Conservation (phyloP, 2,329 filamentous ascomycete species). For the Aspergillus awamori region DNA sequence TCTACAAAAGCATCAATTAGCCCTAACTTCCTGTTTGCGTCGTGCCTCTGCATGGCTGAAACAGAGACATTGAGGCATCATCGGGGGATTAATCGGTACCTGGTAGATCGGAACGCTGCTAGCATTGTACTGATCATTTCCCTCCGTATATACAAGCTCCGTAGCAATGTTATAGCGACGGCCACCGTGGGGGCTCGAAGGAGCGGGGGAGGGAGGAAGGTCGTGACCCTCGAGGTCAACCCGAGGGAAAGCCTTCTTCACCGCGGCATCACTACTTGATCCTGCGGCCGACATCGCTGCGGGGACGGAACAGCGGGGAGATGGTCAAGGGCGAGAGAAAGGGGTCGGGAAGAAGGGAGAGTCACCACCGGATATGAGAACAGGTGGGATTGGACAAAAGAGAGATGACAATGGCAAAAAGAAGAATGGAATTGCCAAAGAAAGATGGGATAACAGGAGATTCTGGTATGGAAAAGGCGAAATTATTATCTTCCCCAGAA, state of each 20-base stretch:
- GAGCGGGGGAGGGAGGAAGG: constrained; percentile 86
- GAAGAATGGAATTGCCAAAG: constrained; percentile 3
- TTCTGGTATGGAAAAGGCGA: constrained; percentile 3
- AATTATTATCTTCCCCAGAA: constrained; percentile 18
- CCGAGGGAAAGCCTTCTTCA: constrained; percentile 58
- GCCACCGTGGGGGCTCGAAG: constrained; percentile 84
- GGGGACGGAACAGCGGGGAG: constrained; percentile 32
- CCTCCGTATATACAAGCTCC: constrained; percentile 94
- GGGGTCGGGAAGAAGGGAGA: neutral
- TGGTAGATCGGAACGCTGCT: constrained; percentile 98
- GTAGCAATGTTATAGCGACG: constrained; percentile 92
- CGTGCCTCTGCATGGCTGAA: neutral
- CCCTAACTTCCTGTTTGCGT: neutral
- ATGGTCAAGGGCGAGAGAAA: constrained; percentile 15
- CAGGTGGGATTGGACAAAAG: neutral
- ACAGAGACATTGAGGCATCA: neutral
- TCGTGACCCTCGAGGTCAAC: constrained; percentile 82
- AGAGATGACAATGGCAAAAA: constrained; percentile 6
- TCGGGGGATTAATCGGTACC: constrained; percentile 42
- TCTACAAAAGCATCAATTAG: constrained; percentile 49
- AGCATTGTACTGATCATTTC: constrained; percentile 94
- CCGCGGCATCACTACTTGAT: constrained; percentile 33
- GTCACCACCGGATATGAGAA: neutral
- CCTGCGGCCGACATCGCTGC: constrained; percentile 45
- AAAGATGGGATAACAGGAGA: constrained; percentile 3